Evolutionary conservation across 2,329 filamentous ascomycete species (phyloP).

Genomic region (Catunica adiposa): DNA sequence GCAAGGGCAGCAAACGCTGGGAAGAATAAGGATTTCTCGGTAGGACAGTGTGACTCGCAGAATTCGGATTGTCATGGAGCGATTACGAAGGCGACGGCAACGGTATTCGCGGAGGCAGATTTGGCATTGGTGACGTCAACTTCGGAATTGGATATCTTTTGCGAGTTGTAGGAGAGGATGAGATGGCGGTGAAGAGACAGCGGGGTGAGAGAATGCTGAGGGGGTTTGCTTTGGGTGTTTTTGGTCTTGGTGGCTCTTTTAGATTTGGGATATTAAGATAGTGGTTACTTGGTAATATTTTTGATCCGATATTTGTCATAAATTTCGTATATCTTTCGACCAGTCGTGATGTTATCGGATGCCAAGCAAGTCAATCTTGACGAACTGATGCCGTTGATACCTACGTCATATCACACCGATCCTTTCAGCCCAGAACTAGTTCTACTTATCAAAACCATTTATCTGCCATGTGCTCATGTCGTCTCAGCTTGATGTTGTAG

Average conservation of each 20-base stretch:
- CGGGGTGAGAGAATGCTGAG: neutral
- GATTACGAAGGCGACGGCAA: conserved; percentile 14
- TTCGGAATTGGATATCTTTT: conserved; percentile 31
- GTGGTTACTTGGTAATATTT: too few relatives aligned
- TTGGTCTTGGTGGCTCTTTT: neutral
- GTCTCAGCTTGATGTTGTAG: too few relatives aligned
- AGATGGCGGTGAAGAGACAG: neutral
- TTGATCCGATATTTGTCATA: too few relatives aligned
- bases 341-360: too few relatives aligned
- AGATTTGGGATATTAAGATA: too few relatives aligned
- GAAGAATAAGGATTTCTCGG: conserved; percentile 20
- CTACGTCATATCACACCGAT: neutral
- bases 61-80: conserved; percentile 24
- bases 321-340: neutral
- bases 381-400: neutral
- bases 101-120: conserved; percentile 15
- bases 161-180: conserved; percentile 22
- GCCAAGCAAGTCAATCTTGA: too few relatives aligned
- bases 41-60: conserved; percentile 31
- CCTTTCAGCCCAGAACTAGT: neutral
- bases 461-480: too few relatives aligned
- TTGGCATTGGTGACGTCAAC: conserved; percentile 24
- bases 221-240: neutral
- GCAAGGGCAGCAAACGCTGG: conserved; percentile 26
- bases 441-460: too few relatives aligned